These are phyloP conservation scores for Geotrichum phurueaensis DNA, from an alignment of 1,139 yeast genomes.

Conservation along the genomic window DNA sequence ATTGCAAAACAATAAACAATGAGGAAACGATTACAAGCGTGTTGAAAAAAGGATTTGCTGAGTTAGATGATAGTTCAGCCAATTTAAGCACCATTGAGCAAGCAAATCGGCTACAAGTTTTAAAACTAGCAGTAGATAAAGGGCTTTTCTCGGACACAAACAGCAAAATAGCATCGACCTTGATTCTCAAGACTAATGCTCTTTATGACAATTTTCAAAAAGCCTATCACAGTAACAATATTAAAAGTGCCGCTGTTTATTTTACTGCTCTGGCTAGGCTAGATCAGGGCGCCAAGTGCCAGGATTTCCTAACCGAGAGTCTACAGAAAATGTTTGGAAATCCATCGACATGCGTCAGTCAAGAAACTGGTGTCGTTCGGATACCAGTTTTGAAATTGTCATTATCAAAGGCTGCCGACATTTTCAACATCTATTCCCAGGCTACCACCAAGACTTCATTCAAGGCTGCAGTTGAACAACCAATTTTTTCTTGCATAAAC, in stretches of 20 bases:
- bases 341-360: neutral
- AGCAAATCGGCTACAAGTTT: neutral
- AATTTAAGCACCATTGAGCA: neutral
- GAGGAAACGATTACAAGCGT: neutral
- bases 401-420: neutral
- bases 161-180: neutral
- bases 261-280: neutral
- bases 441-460: neutral
- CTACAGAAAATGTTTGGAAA: neutral
- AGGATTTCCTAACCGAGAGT: neutral
- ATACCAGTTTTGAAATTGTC: neutral
- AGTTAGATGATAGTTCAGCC: too few species aligned
- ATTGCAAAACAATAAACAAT: neutral
- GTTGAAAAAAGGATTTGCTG: neutral
- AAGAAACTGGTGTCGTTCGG: neutral
- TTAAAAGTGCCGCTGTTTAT: neutral
- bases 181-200: neutral
- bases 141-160: neutral
- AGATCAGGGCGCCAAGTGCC: neutral
- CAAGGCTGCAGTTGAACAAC: neutral
- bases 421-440: neutral
- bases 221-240: neutral
- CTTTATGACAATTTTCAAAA: neutral
- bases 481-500: neutral
- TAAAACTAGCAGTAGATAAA: neutral